Evolutionary conservation across 768 basidiomycete genomes (phyloP).

Genomic region (Pulveroboletus frians): DNA sequence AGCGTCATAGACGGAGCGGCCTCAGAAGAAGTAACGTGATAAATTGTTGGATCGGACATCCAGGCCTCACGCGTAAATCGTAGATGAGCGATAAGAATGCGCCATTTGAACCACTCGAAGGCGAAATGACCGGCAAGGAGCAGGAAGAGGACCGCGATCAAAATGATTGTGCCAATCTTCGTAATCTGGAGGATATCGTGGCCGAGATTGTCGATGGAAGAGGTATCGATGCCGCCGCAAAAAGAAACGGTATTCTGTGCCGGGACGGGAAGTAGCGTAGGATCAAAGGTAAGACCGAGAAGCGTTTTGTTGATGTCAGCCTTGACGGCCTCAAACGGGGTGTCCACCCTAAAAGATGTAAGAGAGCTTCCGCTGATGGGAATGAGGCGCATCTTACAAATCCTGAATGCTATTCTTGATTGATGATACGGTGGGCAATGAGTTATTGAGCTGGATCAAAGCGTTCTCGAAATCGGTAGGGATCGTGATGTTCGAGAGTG

Average conservation of each 20-base stretch:
- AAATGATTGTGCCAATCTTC: slow-evolving; percentile 71
- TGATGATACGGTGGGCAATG: slow-evolving; percentile 72
- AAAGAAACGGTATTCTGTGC: slow-evolving; percentile 62
- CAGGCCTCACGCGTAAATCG: slow-evolving; percentile 72
- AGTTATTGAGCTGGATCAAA: slow-evolving; percentile 70
- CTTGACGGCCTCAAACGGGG: slow-evolving; percentile 85
- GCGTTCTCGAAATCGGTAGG: slow-evolving; percentile 71
- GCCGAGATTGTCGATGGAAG: slow-evolving; percentile 81
- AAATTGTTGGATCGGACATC: slow-evolving; percentile 63
- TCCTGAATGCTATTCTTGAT: slow-evolving; percentile 63
- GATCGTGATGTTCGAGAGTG: slow-evolving; percentile 73
- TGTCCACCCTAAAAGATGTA: slow-evolving; percentile 53
- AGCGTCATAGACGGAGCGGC: slow-evolving; percentile 51
- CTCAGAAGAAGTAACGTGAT: slow-evolving; percentile 31
- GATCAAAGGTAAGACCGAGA: slow-evolving; percentile 62
- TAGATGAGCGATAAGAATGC: slow-evolving; percentile 59
- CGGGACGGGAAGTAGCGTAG: slow-evolving; percentile 73
- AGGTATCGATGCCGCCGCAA: slow-evolving; percentile 74
- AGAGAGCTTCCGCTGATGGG: background rate
- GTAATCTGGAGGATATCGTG: slow-evolving; percentile 72
- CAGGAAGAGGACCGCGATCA: slow-evolving; percentile 66
- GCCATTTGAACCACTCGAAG: slow-evolving; percentile 89
- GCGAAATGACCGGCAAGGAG: slow-evolving; percentile 69
- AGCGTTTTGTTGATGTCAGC: slow-evolving; percentile 88
- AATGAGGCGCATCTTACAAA: slow-evolving; percentile 47